Percentiles rank a stretch among this genome's conserved stretches.
These are phyloP conservation scores for Eucalyptus caleyi DNA, from an alignment of 345 rosid species.

Conservation along the genomic window DNA sequence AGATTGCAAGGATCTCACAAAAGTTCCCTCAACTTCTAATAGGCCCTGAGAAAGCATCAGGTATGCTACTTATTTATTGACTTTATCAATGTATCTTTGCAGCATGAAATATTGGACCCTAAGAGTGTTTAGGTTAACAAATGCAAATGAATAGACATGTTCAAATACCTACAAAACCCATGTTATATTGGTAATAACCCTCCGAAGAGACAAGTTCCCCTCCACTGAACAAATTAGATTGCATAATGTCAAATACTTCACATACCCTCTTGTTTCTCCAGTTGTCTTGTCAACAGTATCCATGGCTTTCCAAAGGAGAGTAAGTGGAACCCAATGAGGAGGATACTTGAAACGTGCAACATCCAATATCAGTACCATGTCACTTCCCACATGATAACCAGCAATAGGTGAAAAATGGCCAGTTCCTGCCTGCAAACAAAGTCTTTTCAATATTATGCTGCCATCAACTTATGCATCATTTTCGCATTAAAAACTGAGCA, in stretches of 20 bases:
- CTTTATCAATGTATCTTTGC: not conserved
- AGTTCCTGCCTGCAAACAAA: constrained; percentile 56
- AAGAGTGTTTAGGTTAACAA: not conserved
- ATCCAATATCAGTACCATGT: constrained; percentile 92
- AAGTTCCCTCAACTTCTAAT: not conserved
- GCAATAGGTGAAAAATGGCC: constrained; percentile 97
- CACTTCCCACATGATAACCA: constrained; percentile 77
- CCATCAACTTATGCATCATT: not conserved
- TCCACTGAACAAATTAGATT: not conserved
- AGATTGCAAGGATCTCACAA: not conserved
- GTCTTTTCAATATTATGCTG: not conserved
- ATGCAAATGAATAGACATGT: not conserved
- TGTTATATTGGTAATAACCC: not conserved
- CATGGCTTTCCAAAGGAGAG: constrained; percentile 96
- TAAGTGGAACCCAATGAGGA: constrained; percentile 93
- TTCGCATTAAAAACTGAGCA: not conserved
- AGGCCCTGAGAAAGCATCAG: not conserved
- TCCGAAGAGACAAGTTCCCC: not conserved
- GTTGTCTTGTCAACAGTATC: constrained; percentile 49
- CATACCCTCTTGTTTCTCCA: constrained; percentile 63
- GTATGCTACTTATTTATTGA: not conserved
- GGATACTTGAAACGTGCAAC: constrained; percentile 97
- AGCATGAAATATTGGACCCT: not conserved
- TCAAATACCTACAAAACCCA: not conserved
- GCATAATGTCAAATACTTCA: not conserved